Evolutionary conservation across 2,329 filamentous ascomycete species (phyloP).

Genomic region (Aspergillus novoparasiticus): DNA sequence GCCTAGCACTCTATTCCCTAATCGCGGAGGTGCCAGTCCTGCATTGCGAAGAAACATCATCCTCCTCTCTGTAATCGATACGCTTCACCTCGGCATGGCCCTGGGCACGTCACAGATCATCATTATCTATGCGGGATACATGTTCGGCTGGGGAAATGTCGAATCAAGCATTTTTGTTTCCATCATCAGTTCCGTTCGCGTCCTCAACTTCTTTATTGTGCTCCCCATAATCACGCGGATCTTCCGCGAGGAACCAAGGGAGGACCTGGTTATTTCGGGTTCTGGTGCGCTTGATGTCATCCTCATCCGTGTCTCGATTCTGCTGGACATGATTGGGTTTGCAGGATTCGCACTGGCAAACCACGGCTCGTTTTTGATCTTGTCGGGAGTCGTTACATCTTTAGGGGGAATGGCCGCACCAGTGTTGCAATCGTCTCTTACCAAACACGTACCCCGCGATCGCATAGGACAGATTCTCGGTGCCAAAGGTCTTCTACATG

Average conservation of each 20-base stretch:
- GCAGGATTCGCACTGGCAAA: slow-evolving; percentile 72
- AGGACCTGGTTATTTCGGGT: slow-evolving; percentile 58
- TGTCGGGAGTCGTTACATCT: slow-evolving; percentile 72
- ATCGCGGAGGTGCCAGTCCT: slow-evolving; percentile 60
- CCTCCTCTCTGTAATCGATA: slow-evolving; percentile 77
- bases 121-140: slow-evolving; percentile 78
- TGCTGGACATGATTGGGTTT: slow-evolving; percentile 76
- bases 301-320: slow-evolving; percentile 72
- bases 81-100: slow-evolving; percentile 76
- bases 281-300: slow-evolving; percentile 77
- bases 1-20: slow-evolving; percentile 31
- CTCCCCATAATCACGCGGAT: slow-evolving; percentile 77
- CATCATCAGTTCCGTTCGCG: slow-evolving; percentile 74
- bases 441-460: slow-evolving; percentile 85
- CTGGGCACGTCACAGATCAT: slow-evolving; percentile 82
- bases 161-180: slow-evolving; percentile 82
- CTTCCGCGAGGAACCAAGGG: slow-evolving; percentile 56
- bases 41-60: slow-evolving; percentile 78
- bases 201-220: slow-evolving; percentile 71
- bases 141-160: slow-evolving; percentile 80
- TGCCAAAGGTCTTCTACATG: slow-evolving; percentile 82
- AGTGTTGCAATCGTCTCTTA: slow-evolving; percentile 79
- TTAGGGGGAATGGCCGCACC: slow-evolving; percentile 84
- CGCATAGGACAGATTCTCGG: slow-evolving; percentile 85
- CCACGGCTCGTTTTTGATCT: slow-evolving; percentile 65